Percentiles rank a stretch among this genome's conserved stretches.
Evolutionary conservation across 2,329 filamentous ascomycete species (phyloP).

Genomic region (Mycocentrospora acerina): DNA sequence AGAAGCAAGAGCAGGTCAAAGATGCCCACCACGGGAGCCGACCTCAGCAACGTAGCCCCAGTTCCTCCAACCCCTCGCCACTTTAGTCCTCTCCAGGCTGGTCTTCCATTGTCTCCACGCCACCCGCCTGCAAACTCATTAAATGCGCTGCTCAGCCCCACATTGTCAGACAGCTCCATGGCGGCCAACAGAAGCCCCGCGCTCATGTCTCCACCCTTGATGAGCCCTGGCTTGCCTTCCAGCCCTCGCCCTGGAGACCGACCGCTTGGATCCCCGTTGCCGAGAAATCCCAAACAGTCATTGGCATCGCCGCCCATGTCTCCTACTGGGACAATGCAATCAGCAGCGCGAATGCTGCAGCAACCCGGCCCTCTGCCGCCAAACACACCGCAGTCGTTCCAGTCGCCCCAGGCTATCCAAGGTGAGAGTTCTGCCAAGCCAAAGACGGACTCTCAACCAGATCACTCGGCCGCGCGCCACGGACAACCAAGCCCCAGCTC

Average conservation of each 20-base stretch:
- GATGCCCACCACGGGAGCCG: slow-evolving; percentile 23
- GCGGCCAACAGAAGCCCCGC: slow-evolving; percentile 43
- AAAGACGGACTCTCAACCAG: slow-evolving; percentile 24
- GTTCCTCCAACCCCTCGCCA: slow-evolving; percentile 32
- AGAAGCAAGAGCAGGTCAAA: slow-evolving; percentile 53
- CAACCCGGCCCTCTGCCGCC: slow-evolving; percentile 72
- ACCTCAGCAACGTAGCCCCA: slow-evolving; percentile 18
- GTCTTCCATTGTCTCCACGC: slow-evolving; percentile 42
- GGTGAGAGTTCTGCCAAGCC: slow-evolving; percentile 37
- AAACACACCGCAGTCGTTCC: slow-evolving; percentile 66
- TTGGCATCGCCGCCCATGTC: slow-evolving; percentile 69
- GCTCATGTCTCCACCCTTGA: slow-evolving; percentile 49
- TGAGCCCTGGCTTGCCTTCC: slow-evolving; percentile 65
- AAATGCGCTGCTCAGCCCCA: slow-evolving; percentile 54
- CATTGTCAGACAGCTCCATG: slow-evolving; percentile 42
- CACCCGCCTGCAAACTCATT: slow-evolving; percentile 40
- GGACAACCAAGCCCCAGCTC: slow-evolving; percentile 37
- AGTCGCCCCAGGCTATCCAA: slow-evolving; percentile 51
- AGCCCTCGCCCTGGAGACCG: slow-evolving; percentile 64
- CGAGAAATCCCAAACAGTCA: slow-evolving; percentile 57
- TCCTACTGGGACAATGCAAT: slow-evolving; percentile 56
- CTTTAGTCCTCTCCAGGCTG: slow-evolving; percentile 32
- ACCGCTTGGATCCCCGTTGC: slow-evolving; percentile 60
- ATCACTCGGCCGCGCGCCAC: slow-evolving; percentile 32
- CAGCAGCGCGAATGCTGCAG: slow-evolving; percentile 72